These are phyloP conservation scores for Abortiporus biennis DNA, from an alignment of 1,284 basidiomycete genomes.

Conservation along the genomic window DNA sequence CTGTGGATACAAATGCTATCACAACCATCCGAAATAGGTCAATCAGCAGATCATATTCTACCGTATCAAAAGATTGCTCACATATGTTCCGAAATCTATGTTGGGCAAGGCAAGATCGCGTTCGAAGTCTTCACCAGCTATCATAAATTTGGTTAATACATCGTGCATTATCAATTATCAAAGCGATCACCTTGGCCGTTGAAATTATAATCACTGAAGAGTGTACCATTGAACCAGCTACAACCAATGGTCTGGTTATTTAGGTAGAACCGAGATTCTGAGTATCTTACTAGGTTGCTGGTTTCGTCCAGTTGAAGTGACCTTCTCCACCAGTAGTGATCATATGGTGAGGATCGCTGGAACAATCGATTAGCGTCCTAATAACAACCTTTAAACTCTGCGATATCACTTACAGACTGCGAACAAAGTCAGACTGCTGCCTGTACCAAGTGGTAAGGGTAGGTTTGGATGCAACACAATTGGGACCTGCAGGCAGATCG, in stretches of 20 bases:
- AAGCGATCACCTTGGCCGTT: constrained; percentile 41
- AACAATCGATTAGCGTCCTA: not conserved
- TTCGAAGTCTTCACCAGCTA: constrained; percentile 52
- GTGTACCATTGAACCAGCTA: constrained; percentile 36
- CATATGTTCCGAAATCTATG: constrained; percentile 52
- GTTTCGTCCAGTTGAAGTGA: constrained; percentile 44
- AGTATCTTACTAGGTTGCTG: constrained; percentile 28
- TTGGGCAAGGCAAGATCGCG: constrained; percentile 40
- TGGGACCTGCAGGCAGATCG: constrained; percentile 36
- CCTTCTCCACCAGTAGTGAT: constrained; percentile 56
- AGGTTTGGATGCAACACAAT: constrained; percentile 40
- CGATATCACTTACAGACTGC: constrained; percentile 35
- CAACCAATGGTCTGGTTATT: no score
- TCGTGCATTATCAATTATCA: not conserved
- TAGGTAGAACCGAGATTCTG: no score
- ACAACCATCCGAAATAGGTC: not conserved
- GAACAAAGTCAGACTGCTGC: constrained; percentile 42
- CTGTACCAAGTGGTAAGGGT: constrained; percentile 46
- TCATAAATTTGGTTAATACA: not conserved
- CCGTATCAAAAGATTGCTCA: constrained; percentile 19
- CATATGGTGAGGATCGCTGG: constrained; percentile 47
- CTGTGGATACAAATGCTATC: constrained; percentile 48
- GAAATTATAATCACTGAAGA: constrained; percentile 48
- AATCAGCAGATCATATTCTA: no score
- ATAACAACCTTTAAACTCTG: not conserved